Evolutionary conservation across 768 basidiomycete species (phyloP).

Genomic region (Ramaria sp.): DNA sequence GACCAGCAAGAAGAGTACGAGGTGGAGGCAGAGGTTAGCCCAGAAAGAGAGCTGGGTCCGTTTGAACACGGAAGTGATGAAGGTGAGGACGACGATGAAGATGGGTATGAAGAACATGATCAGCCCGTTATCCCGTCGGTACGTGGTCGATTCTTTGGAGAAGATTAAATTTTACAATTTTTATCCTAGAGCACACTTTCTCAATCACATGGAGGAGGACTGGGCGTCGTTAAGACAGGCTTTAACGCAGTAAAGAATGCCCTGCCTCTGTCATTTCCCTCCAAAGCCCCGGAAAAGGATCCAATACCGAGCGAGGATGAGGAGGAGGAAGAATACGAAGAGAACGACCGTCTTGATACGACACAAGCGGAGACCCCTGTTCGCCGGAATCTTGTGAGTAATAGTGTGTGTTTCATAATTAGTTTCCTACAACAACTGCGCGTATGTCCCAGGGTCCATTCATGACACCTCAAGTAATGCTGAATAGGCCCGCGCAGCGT

Average conservation of each 20-base stretch:
- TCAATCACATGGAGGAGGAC: not conserved
- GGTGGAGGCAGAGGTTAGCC: constrained; percentile 13
- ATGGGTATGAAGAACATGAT: not conserved
- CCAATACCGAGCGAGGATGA: not conserved
- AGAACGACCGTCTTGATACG: constrained; percentile 9
- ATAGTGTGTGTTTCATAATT: not conserved
- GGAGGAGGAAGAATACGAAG: constrained; percentile 1
- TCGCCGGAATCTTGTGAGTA: constrained; percentile 5
- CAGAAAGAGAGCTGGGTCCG: constrained; percentile 12
- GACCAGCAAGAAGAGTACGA: constrained; percentile 28
- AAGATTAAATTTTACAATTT: not conserved
- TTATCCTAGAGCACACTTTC: not conserved
- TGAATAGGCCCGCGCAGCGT: constrained; percentile 1
- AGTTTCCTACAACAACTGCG: constrained; percentile 10
- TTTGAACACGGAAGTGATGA: not conserved
- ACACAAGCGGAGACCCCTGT: not conserved
- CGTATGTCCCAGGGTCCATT: not conserved
- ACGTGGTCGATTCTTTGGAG: not conserved
- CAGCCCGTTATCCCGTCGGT: not conserved
- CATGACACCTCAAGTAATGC: constrained; percentile 2
- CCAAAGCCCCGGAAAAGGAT: not conserved
- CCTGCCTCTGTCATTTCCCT: not conserved
- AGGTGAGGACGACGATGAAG: not conserved
- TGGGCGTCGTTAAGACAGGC: not conserved
- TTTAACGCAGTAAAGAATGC: constrained; percentile 1